Evolutionary conservation across 768 basidiomycete species (phyloP).

Genomic region (Clitopilus hobsonii): DNA sequence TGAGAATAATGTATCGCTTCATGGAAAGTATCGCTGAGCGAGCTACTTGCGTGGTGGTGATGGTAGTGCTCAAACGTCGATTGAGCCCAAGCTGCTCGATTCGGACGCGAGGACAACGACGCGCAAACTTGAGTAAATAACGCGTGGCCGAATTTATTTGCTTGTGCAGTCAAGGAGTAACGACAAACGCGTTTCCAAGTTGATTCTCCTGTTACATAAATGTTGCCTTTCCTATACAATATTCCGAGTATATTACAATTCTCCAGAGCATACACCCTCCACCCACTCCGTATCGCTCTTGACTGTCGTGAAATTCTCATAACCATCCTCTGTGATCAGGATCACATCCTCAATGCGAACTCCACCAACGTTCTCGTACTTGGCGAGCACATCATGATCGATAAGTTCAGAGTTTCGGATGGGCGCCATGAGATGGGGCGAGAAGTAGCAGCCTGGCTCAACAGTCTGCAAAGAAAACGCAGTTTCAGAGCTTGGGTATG

Average conservation of each 20-base stretch:
- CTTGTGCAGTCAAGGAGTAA: too few species aligned
- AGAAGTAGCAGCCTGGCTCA: constrained; percentile 89
- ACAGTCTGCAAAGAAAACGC: constrained; percentile 54
- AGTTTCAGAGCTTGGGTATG: not conserved
- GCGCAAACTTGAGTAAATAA: too few species aligned
- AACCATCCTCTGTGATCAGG: constrained; percentile 66
- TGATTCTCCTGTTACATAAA: not conserved
- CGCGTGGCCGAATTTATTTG: too few species aligned
- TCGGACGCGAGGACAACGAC: too few species aligned
- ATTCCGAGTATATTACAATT: constrained; percentile 2
- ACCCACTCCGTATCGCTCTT: constrained; percentile 80
- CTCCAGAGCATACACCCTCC: constrained; percentile 77
- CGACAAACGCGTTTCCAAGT: not conserved
- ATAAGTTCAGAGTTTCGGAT: constrained; percentile 62
- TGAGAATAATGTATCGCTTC: too few species aligned
- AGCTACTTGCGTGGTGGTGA: too few species aligned
- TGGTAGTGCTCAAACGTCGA: too few species aligned
- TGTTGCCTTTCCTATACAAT: not conserved
- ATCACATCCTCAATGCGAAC: constrained; percentile 94
- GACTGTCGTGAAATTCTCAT: constrained; percentile 83
- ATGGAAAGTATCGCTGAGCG: too few species aligned
- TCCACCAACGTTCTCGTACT: constrained; percentile 82
- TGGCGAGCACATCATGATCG: constrained; percentile 60
- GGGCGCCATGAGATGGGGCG: constrained; percentile 66
- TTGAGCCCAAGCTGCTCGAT: not conserved